These are phyloP conservation scores for Leptographium radiaticola DNA, from an alignment of 2,329 filamentous ascomycete genomes.

Conservation along the genomic window DNA sequence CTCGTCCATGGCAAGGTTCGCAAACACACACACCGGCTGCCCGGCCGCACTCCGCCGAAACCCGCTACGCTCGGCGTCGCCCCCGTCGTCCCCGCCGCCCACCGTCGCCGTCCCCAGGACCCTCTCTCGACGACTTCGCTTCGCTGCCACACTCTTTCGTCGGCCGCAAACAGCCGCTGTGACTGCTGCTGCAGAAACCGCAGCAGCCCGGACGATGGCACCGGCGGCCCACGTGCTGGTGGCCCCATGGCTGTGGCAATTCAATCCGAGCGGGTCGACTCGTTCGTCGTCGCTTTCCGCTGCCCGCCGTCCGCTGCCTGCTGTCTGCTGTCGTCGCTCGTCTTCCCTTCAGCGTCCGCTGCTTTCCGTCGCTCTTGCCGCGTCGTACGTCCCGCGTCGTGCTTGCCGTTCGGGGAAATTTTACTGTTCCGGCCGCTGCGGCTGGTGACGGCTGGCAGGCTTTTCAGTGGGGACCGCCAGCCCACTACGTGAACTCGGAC, in stretches of 20 bases:
- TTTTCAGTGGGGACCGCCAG: background rate
- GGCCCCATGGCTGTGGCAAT: conserved; percentile 19
- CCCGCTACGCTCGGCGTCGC: background rate
- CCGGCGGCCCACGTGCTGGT: conserved; percentile 27
- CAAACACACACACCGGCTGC: too few relatives aligned
- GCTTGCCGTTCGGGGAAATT: background rate
- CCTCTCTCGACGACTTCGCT: background rate
- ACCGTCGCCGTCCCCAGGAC: background rate
- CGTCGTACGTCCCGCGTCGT: too few relatives aligned
- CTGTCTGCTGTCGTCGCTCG: background rate
- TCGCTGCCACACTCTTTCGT: background rate
- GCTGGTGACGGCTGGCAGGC: background rate
- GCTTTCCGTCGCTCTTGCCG: background rate
- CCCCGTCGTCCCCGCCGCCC: background rate
- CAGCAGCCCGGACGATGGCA: conserved; percentile 46
- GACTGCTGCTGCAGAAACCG: conserved; percentile 63
- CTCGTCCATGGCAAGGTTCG: too few relatives aligned
- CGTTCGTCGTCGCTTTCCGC: too few relatives aligned
- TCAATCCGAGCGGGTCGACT: too few relatives aligned
- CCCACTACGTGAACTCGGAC: too few relatives aligned
- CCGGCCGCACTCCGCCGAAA: too few relatives aligned
- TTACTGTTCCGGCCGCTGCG: background rate
- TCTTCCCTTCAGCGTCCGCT: background rate
- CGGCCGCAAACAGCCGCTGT: conserved; percentile 36
- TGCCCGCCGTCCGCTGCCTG: background rate